These are phyloP conservation scores for Parachlorella kessleri DNA, from an alignment of 139 green algal genomes.

Conservation along the genomic window DNA sequence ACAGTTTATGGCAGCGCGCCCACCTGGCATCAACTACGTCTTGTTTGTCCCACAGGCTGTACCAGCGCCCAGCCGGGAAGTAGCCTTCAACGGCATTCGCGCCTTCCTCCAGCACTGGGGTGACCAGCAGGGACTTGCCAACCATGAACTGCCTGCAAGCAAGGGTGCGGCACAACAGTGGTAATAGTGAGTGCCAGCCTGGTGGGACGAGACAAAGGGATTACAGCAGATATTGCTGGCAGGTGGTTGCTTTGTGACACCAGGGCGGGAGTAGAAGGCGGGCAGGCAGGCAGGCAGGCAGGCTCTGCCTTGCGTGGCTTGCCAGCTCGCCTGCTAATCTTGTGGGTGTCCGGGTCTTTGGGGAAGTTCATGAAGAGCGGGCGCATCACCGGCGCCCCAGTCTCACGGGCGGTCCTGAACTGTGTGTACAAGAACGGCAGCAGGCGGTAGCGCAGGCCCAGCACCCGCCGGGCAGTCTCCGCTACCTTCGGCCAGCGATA, in stretches of 20 bases:
- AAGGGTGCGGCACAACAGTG: neutral
- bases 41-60: conserved; percentile 33
- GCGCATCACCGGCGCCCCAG: conserved; percentile 62
- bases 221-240: neutral
- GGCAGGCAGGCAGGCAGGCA: neutral
- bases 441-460: conserved; percentile 73
- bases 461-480: conserved; percentile 42
- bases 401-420: conserved; percentile 38
- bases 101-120: conserved; percentile 58
- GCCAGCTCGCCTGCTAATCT: neutral
- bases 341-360: conserved; percentile 21
- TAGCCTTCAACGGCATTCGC: conserved; percentile 45
- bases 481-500: conserved; percentile 72
- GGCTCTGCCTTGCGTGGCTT: no score
- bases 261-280: neutral
- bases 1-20: no score
- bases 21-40: conserved; percentile 5
- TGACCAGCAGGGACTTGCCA: conserved; percentile 65
- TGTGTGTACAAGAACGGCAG: conserved; percentile 72
- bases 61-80: conserved; percentile 69
- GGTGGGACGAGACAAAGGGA: neutral
- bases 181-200: neutral
- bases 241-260: no score
- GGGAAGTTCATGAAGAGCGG: conserved; percentile 66
- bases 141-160: conserved; percentile 66